Evolutionary conservation across 1,284 basidiomycete species (phyloP).

Genomic region (Sanghuangporus baumii): DNA sequence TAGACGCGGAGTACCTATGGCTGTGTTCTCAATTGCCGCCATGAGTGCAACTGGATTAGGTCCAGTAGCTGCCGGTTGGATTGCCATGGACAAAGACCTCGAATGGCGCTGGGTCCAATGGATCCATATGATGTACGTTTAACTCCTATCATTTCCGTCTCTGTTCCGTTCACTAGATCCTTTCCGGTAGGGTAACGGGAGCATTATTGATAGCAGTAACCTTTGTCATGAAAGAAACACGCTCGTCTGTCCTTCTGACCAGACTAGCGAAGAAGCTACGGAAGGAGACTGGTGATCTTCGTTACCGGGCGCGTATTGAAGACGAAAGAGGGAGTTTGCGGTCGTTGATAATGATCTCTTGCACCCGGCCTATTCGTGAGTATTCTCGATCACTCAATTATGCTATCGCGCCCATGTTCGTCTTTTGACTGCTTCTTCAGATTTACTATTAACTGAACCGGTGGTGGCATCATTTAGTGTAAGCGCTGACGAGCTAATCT

Average conservation of each 20-base stretch:
- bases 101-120: slow-evolving; percentile 83
- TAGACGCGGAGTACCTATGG: slow-evolving; percentile 71
- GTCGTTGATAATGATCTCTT: slow-evolving; percentile 57
- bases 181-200: slow-evolving; percentile 36
- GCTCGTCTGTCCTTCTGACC: slow-evolving; percentile 56
- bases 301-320: slow-evolving; percentile 60
- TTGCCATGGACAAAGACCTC: slow-evolving; percentile 55
- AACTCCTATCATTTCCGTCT: background rate
- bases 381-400: slow-evolving; percentile 14
- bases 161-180: slow-evolving; percentile 10
- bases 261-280: slow-evolving; percentile 53
- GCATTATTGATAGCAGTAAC: slow-evolving; percentile 38
- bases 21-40: slow-evolving; percentile 54
- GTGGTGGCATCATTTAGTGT: slow-evolving; percentile 72
- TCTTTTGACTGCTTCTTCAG: slow-evolving; percentile 26
- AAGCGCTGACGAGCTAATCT: slow-evolving; percentile 22
- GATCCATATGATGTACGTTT: slow-evolving; percentile 60
- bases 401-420: background rate
- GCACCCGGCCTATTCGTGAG: slow-evolving; percentile 64
- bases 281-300: slow-evolving; percentile 53
- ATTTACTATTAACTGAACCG: slow-evolving; percentile 68
- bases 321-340: slow-evolving; percentile 51
- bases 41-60: slow-evolving; percentile 61
- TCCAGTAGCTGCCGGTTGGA: slow-evolving; percentile 62
- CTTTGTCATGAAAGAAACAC: slow-evolving; percentile 55